Percentiles rank a stretch among this genome's conserved stretches.
phyloP scores from a whole-genome alignment of 1,284 basidiomycete species.

The Marasmius fiardii region DNA sequence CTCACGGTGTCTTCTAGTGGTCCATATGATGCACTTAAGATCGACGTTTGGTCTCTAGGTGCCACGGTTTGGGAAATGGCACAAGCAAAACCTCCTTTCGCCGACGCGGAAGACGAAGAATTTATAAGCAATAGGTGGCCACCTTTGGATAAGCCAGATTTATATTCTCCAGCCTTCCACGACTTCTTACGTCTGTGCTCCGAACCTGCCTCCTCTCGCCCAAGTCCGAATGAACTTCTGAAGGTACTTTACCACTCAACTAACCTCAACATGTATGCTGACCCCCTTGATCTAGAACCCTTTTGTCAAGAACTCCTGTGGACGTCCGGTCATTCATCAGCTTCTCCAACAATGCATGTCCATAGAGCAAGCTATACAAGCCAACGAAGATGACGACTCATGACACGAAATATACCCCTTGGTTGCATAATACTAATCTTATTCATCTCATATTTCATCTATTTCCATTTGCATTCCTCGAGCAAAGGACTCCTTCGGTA shows the following conservation, averaged over 20 bases:
- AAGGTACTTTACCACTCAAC: constrained; percentile 60
- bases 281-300: constrained; percentile 32
- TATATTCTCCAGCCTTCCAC: constrained; percentile 67
- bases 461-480: constrained; percentile 70
- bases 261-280: background rate
- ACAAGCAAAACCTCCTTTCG: constrained; percentile 70
- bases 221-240: constrained; percentile 53
- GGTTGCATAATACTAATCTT: constrained; percentile 2
- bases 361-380: constrained; percentile 55
- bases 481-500: constrained; percentile 61
- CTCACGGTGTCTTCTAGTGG: constrained; percentile 36
- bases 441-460: constrained; percentile 36
- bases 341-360: constrained; percentile 63
- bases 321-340: constrained; percentile 60
- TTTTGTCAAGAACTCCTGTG: constrained; percentile 66
- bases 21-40: constrained; percentile 67
- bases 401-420: constrained; percentile 16
- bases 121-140: constrained; percentile 55
- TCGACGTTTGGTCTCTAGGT: constrained; percentile 78
- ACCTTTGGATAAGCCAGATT: constrained; percentile 49
- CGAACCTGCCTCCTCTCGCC: constrained; percentile 51
- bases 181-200: constrained; percentile 71
- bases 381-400: constrained; percentile 20
- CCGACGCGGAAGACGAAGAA: constrained; percentile 50
- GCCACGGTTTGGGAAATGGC: constrained; percentile 82